Evolutionary conservation across 2,329 filamentous ascomycete species (phyloP).

Genomic region (Pseudocercospora pini-densiflorae): DNA sequence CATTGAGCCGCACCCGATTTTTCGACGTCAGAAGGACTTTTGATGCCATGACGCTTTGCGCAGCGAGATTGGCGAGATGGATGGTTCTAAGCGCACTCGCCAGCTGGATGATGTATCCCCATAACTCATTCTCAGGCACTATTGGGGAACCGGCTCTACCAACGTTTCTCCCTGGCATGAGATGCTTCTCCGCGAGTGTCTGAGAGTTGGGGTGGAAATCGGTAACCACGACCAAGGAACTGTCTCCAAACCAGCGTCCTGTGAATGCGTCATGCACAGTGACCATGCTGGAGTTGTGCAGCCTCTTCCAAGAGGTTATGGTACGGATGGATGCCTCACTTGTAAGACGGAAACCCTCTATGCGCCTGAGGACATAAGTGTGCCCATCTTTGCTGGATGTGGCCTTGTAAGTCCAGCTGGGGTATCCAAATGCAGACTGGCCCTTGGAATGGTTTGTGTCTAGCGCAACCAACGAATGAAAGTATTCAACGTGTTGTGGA

Average conservation of each 20-base stretch:
- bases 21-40: constrained; percentile 92
- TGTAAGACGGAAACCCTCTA: constrained; percentile 87
- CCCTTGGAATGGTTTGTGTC: constrained; percentile 82
- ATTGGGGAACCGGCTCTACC: constrained; percentile 30
- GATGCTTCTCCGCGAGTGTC: constrained; percentile 83
- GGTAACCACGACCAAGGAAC: constrained; percentile 90
- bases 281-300: constrained; percentile 81
- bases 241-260: constrained; percentile 89
- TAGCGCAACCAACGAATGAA: constrained; percentile 88
- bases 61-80: constrained; percentile 79
- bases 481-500: constrained; percentile 78
- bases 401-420: constrained; percentile 95
- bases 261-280: constrained; percentile 92
- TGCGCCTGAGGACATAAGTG: constrained; percentile 81
- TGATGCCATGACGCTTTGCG: constrained; percentile 80
- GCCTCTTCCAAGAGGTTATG: constrained; percentile 86
- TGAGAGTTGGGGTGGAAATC: constrained; percentile 92
- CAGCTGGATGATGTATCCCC: constrained; percentile 92
- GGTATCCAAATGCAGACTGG: constrained; percentile 79
- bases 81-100: constrained; percentile 86
- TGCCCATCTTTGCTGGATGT: constrained; percentile 86
- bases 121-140: constrained; percentile 71
- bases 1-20: constrained; percentile 84
- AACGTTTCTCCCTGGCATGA: constrained; percentile 44
- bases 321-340: constrained; percentile 87